Percentiles rank a stretch among this genome's conserved stretches.
Evolutionary conservation across 495 filamentous ascomycete species (phyloP).

Genomic region (Pseudevernia furfuracea): DNA sequence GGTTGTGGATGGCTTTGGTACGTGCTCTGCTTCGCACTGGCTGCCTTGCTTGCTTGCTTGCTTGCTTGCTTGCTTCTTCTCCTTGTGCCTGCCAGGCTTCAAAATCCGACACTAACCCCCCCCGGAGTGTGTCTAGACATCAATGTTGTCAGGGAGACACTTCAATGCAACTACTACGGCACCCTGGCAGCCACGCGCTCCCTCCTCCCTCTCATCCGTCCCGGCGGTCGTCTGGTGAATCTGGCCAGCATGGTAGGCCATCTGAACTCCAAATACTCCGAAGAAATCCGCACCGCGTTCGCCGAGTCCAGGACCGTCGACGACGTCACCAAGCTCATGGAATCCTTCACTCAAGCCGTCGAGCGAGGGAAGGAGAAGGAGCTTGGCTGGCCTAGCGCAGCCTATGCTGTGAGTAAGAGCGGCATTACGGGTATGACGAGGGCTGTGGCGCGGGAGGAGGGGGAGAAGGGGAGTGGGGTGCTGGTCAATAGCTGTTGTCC

Average conservation of each 20-base stretch:
- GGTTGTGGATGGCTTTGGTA: conserved; percentile 33
- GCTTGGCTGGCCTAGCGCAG: conserved; percentile 40
- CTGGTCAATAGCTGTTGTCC: conserved; percentile 49
- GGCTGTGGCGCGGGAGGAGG: conserved; percentile 34
- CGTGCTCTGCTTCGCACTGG: background rate
- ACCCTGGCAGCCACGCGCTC: conserved; percentile 35
- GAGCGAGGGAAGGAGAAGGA: conserved; percentile 34
- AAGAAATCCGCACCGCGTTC: conserved; percentile 31
- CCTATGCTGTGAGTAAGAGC: conserved; percentile 42
- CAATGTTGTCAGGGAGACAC: conserved; percentile 41
- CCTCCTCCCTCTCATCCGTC: conserved; percentile 39
- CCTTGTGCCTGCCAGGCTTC: background rate
- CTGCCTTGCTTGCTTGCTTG: too few relatives aligned
- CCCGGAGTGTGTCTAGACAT: conserved; percentile 30
- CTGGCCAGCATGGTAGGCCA: conserved; percentile 37
- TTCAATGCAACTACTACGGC: conserved; percentile 43
- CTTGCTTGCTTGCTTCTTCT: too few relatives aligned
- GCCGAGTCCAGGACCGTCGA: conserved; percentile 29
- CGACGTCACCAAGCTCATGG: conserved; percentile 39
- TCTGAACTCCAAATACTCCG: conserved; percentile 36
- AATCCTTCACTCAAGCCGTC: conserved; percentile 36
- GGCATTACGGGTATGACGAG: conserved; percentile 40
- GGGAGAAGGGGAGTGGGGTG: conserved; percentile 28
- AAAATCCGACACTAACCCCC: background rate
- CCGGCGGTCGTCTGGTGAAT: conserved; percentile 40